A percentile compares a stretch with the other conserved stretches of the same genome.
Evolutionary conservation across 208 protist species (phyloP).

Genomic region (Naegleria gruberi): DNA sequence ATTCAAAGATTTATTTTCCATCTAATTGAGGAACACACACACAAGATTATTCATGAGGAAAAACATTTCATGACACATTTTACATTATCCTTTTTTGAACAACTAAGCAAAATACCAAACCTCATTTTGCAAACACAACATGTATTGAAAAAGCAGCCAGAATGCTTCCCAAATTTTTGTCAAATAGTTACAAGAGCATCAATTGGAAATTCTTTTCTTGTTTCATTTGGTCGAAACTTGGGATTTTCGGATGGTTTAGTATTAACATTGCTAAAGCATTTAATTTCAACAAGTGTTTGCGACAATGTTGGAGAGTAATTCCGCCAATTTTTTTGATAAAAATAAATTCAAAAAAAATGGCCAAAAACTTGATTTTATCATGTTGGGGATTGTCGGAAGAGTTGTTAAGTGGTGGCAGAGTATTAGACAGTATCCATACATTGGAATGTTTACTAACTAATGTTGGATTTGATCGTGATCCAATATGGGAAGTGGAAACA

Average conservation of each 20-base stretch:
- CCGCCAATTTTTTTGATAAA: no score
- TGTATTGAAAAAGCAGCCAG: background rate
- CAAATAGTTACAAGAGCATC: background rate
- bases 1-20: background rate
- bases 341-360: background rate
- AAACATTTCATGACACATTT: background rate
- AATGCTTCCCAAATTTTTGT: background rate
- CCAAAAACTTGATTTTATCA: background rate
- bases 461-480: background rate
- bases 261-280: no score
- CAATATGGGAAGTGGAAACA: background rate
- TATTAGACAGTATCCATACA: background rate
- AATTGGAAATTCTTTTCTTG: background rate
- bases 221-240: background rate
- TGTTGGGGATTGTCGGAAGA: background rate
- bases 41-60: background rate
- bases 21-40: background rate
- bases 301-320: no score
- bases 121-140: background rate
- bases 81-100: background rate
- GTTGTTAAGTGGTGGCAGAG: background rate
- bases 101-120: background rate
- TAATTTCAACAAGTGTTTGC: no score
- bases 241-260: background rate
- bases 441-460: background rate